phyloP scores from a whole-genome alignment of 1,284 basidiomycete species.

The Cutaneotrichosporon sp. region DNA sequence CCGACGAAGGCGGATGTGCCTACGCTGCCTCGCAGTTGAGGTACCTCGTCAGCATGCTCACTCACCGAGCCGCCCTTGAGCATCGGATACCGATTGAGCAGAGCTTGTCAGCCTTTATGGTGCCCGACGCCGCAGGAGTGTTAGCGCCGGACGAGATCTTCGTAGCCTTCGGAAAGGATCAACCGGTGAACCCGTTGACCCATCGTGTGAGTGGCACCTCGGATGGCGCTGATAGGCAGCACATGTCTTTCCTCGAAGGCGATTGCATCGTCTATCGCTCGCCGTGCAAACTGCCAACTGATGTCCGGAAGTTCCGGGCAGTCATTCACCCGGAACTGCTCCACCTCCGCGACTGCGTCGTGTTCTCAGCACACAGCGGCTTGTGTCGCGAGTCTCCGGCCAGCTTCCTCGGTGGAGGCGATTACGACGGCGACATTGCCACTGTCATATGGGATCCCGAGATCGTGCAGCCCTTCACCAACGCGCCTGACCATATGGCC shows the following conservation, averaged over 20 bases:
- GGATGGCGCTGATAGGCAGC: slow-evolving; percentile 5
- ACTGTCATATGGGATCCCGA: slow-evolving; percentile 36
- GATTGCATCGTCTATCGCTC: slow-evolving; percentile 35
- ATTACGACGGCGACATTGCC: slow-evolving; percentile 48
- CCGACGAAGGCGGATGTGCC: neutral
- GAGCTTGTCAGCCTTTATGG: slow-evolving; percentile 40
- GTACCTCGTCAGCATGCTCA: slow-evolving; percentile 25
- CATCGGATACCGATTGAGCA: slow-evolving; percentile 36
- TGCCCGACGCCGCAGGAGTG: slow-evolving; percentile 38
- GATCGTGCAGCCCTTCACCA: slow-evolving; percentile 34
- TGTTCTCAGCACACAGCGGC: slow-evolving; percentile 36
- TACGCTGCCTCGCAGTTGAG: slow-evolving; percentile 34
- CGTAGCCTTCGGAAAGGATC: slow-evolving; percentile 28
- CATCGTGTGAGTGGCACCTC: slow-evolving; percentile 11
- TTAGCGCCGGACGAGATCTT: slow-evolving; percentile 42
- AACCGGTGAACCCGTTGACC: slow-evolving; percentile 29
- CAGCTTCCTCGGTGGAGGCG: slow-evolving; percentile 44
- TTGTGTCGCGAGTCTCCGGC: slow-evolving; percentile 41
- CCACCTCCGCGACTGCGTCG: slow-evolving; percentile 42
- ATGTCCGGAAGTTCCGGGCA: slow-evolving; percentile 38
- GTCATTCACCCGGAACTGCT: slow-evolving; percentile 38
- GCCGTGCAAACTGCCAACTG: slow-evolving; percentile 47
- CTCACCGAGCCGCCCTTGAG: slow-evolving; percentile 23
- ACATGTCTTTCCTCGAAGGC: slow-evolving; percentile 33
- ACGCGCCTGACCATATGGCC: slow-evolving; percentile 33